phyloP scores from a whole-genome alignment of 2,329 filamentous ascomycete species.

The Verticillium tricorpus region DNA sequence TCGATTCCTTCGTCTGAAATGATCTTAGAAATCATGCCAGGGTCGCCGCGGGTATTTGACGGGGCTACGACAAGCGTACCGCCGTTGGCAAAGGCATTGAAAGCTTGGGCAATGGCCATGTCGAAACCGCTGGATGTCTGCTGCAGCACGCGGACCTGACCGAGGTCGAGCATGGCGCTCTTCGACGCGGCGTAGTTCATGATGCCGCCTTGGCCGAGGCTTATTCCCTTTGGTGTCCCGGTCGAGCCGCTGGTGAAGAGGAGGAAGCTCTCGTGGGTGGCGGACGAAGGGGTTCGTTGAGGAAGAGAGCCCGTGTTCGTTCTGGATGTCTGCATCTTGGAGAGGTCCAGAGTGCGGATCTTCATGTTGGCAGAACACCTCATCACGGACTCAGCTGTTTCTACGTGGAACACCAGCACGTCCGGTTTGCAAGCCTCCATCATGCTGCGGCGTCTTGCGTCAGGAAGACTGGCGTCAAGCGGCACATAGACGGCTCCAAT shows the following conservation, averaged over 20 bases:
- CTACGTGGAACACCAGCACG: not conserved
- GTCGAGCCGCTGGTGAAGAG: constrained; percentile 30
- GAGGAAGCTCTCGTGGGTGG: constrained; percentile 16
- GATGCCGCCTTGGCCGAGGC: constrained; percentile 24
- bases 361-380: not conserved
- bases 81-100: constrained; percentile 29
- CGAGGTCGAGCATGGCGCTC: constrained; percentile 13
- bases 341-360: not conserved
- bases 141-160: constrained; percentile 22
- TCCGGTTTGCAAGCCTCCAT: constrained; percentile 6
- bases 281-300: not conserved
- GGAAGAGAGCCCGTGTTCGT: not conserved
- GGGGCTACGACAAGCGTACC: constrained; percentile 30
- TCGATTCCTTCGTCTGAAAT: constrained; percentile 30
- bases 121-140: constrained; percentile 37
- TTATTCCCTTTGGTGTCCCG: constrained; percentile 35
- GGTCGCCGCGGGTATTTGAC: constrained; percentile 23
- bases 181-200: constrained; percentile 14
- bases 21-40: constrained; percentile 26
- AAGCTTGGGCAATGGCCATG: constrained; percentile 31
- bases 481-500: constrained; percentile 34
- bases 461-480: constrained; percentile 29
- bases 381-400: not conserved
- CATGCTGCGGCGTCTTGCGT: constrained; percentile 24
- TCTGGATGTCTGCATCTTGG: not conserved